These are phyloP conservation scores for Puccinia triticina DNA, from an alignment of 1,284 basidiomycete genomes.

Conservation along the genomic window DNA sequence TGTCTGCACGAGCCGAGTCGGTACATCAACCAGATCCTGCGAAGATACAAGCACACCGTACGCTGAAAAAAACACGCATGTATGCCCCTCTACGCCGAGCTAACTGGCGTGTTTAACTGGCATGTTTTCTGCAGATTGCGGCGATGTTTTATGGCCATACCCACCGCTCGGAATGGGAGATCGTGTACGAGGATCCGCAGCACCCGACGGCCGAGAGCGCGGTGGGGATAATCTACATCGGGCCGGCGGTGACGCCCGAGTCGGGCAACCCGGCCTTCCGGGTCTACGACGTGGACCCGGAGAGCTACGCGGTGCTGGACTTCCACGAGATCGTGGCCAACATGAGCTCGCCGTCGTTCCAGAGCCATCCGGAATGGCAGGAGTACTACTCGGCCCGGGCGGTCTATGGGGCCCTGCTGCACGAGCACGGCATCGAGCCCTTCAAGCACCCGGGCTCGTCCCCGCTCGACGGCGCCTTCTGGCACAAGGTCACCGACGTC, in stretches of 20 bases:
- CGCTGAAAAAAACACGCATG: constrained; percentile 6
- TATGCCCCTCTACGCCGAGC: neutral
- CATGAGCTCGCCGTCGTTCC: constrained; percentile 53
- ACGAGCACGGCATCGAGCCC: constrained; percentile 40
- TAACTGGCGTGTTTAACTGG: neutral
- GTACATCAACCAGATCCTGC: constrained; percentile 65
- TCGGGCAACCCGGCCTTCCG: constrained; percentile 66
- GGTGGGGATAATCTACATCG: constrained; percentile 65
- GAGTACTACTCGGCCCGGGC: constrained; percentile 67
- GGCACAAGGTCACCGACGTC: constrained; percentile 67
- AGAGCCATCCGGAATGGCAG: constrained; percentile 64
- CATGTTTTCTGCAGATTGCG: constrained; percentile 61
- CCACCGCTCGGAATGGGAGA: constrained; percentile 66
- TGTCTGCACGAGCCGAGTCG: constrained; percentile 59
- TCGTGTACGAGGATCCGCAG: constrained; percentile 67
- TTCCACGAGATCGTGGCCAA: constrained; percentile 62
- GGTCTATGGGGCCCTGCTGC: constrained; percentile 58
- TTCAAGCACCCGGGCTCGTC: neutral
- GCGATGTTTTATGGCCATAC: constrained; percentile 66
- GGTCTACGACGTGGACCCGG: constrained; percentile 66
- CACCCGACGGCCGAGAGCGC: constrained; percentile 64
- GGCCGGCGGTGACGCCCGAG: constrained; percentile 68
- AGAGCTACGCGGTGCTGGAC: constrained; percentile 67
- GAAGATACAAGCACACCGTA: constrained; percentile 66
- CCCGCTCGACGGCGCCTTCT: constrained; percentile 65